Conservation (phyloP, 306 rosid species). For the Carpinus fangiana region DNA sequence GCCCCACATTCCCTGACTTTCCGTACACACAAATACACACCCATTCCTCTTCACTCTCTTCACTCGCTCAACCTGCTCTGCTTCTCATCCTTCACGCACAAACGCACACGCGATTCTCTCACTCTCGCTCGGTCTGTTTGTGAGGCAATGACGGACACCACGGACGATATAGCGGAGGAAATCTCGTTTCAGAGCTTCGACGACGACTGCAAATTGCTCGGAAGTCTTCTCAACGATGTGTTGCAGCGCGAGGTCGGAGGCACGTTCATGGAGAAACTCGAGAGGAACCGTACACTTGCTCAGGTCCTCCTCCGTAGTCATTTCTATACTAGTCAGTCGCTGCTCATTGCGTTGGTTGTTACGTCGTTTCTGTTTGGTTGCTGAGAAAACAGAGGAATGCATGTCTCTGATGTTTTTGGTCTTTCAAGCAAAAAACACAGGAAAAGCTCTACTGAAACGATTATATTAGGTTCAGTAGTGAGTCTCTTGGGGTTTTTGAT, state of each 20-base stretch:
- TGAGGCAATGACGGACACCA: constrained; percentile 76
- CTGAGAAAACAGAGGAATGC: constrained; percentile 17
- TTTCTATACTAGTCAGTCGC: background rate
- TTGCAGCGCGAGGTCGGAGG: constrained; percentile 76
- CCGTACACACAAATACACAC: background rate
- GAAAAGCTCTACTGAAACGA: background rate
- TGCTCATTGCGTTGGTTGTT: background rate
- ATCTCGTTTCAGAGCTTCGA: constrained; percentile 88
- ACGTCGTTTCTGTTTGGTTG: constrained; percentile 16
- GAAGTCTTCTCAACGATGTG: constrained; percentile 76
- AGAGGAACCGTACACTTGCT: constrained; percentile 73
- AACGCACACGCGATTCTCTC: too few species aligned
- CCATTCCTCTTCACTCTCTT: background rate
- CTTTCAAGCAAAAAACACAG: background rate
- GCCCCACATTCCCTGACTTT: constrained; percentile 9
- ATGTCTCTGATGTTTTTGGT: constrained; percentile 6
- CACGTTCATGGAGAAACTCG: constrained; percentile 59
- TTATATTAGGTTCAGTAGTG: background rate
- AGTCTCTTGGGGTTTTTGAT: background rate
- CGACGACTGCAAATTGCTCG: constrained; percentile 82
- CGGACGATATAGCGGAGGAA: constrained; percentile 92
- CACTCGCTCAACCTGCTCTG: background rate
- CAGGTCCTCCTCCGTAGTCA: constrained; percentile 44
- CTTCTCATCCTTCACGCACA: background rate
- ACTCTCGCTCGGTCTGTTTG: background rate